These are phyloP conservation scores for Malus orientalis DNA, from an alignment of 306 rosid species.

Conservation along the genomic window DNA sequence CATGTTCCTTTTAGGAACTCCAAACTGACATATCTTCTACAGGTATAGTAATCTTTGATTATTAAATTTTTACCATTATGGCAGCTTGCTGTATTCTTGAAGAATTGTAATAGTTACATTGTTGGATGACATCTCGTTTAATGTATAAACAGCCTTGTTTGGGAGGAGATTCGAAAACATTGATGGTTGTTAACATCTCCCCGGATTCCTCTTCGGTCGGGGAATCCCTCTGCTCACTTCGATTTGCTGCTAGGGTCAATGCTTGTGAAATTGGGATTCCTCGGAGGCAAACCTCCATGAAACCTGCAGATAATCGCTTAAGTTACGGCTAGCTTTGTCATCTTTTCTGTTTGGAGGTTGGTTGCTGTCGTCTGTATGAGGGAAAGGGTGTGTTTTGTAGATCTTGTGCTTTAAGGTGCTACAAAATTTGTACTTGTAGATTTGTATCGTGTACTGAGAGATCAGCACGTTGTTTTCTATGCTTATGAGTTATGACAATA, in stretches of 20 bases:
- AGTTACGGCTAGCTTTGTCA: conserved; percentile 30
- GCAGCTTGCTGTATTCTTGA: neutral
- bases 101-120: too few species aligned
- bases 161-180: conserved; percentile 89
- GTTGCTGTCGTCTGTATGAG: conserved; percentile 10
- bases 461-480: neutral
- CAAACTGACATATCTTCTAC: conserved; percentile 84
- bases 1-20: conserved; percentile 93
- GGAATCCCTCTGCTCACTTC: conserved; percentile 88
- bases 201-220: conserved; percentile 71
- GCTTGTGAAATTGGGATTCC: conserved; percentile 87
- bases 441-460: neutral
- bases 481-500: conserved; percentile 6
- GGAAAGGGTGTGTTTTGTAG: conserved; percentile 12
- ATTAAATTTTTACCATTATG: neutral
- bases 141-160: conserved; percentile 72
- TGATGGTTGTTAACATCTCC: conserved; percentile 86
- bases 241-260: conserved; percentile 89
- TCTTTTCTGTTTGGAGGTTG: neutral
- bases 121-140: neutral
- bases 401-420: conserved; percentile 9
- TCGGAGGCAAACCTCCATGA: conserved; percentile 47
- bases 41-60: conserved; percentile 38
- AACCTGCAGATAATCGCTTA: conserved; percentile 47
- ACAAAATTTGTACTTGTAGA: conserved; percentile 26